phyloP scores from a whole-genome alignment of 2,329 filamentous ascomycete genomes.

The Neofusicoccum parvum region DNA sequence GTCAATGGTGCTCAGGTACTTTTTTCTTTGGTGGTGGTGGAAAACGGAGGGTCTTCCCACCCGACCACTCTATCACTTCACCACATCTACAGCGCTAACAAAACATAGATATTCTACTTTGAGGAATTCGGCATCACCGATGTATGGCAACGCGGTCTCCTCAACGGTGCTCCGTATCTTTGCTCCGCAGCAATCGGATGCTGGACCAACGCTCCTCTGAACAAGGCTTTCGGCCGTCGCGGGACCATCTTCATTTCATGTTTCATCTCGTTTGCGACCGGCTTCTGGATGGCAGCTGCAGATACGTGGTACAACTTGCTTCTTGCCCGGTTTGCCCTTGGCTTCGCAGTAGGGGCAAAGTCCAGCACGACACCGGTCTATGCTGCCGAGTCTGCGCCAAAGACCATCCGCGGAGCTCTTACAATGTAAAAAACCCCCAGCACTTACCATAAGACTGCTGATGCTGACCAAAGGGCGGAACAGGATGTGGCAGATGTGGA shows the following conservation, averaged over 20 bases:
- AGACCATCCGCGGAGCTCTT: conserved; percentile 43
- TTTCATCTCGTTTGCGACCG: conserved; percentile 34
- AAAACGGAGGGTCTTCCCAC: too few relatives aligned
- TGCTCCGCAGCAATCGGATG: conserved; percentile 70
- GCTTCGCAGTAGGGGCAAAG: conserved; percentile 51
- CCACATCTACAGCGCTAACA: not conserved
- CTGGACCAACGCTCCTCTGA: conserved; percentile 64
- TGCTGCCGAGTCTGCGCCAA: conserved; percentile 41
- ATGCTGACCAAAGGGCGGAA: too few relatives aligned
- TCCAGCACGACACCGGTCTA: conserved; percentile 48
- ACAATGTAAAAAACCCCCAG: conserved; percentile 34
- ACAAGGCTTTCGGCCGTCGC: conserved; percentile 32
- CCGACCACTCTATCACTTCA: conserved; percentile 34
- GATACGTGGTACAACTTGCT: conserved; percentile 46
- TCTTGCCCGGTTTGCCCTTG: conserved; percentile 30
- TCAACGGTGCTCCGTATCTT: conserved; percentile 65
- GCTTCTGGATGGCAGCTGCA: conserved; percentile 38
- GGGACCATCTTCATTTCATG: conserved; percentile 32
- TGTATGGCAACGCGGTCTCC: conserved; percentile 63
- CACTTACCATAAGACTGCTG: too few relatives aligned
- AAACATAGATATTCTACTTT: not conserved
- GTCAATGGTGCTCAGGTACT: conserved; percentile 55
- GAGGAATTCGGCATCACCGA: not conserved
- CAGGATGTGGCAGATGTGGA: conserved; percentile 48
- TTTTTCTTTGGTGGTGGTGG: too few relatives aligned